phyloP scores from a whole-genome alignment of 371 early-diverging fungal species.

The Synchytrium microbalum region DNA sequence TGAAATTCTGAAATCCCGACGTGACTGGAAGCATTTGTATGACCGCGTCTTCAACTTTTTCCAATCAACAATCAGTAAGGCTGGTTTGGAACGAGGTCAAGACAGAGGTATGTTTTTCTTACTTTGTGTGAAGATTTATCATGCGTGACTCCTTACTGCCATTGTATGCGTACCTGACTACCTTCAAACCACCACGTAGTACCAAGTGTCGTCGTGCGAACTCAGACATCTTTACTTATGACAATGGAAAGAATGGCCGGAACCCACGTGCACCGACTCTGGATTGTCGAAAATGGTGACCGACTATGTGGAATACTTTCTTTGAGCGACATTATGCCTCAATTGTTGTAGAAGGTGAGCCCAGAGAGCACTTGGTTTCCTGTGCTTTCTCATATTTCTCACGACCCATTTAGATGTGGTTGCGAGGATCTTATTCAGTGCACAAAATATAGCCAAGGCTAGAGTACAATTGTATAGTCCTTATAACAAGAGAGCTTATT shows the following conservation, averaged over 20 bases:
- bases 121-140: not conserved
- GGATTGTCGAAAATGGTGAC: slow-evolving; percentile 25
- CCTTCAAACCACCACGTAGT: slow-evolving; percentile 16
- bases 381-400: no score
- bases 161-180: not conserved
- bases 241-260: slow-evolving; percentile 38
- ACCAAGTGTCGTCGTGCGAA: slow-evolving; percentile 31
- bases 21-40: slow-evolving; percentile 32
- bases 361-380: no score
- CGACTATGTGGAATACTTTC: slow-evolving; percentile 1
- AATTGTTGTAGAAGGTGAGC: no score
- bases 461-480: no score
- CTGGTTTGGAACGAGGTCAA: slow-evolving; percentile 31
- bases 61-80: slow-evolving; percentile 18
- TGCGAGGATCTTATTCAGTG: no score
- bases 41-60: slow-evolving; percentile 31
- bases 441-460: no score
- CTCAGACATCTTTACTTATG: slow-evolving; percentile 25
- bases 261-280: slow-evolving; percentile 29
- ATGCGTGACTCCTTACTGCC: not conserved
- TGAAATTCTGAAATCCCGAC: slow-evolving; percentile 25
- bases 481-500: no score
- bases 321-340: slow-evolving; percentile 9
- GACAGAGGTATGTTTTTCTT: not conserved
- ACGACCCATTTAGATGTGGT: no score